These are phyloP conservation scores for Austroboletus festivus DNA, from an alignment of 768 basidiomycete genomes.

Conservation along the genomic window DNA sequence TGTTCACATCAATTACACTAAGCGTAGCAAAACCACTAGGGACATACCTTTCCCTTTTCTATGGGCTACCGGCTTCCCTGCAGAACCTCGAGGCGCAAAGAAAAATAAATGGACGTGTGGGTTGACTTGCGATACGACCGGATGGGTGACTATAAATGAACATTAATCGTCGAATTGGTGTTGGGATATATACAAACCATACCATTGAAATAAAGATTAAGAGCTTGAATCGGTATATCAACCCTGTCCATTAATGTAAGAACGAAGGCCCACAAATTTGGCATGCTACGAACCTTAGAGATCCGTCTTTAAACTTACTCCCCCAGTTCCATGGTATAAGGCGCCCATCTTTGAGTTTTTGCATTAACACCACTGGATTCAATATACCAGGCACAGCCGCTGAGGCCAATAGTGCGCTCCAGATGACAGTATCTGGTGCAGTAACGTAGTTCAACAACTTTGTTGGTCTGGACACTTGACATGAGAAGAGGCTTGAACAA, in stretches of 20 bases:
- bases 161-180: conserved; percentile 2
- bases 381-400: conserved; percentile 95
- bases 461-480: conserved; percentile 61
- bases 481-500: conserved; percentile 6
- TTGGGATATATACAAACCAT: not conserved
- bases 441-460: conserved; percentile 95
- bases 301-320: conserved; percentile 90
- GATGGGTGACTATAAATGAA: conserved; percentile 67
- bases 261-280: not conserved
- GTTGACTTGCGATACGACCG: conserved; percentile 93
- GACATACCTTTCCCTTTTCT: conserved; percentile 79
- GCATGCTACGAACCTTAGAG: conserved; percentile 55
- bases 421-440: conserved; percentile 88
- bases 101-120: conserved; percentile 91
- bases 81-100: conserved; percentile 85
- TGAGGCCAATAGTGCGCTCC: conserved; percentile 79
- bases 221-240: conserved; percentile 88
- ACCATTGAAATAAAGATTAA: conserved; percentile 91
- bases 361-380: conserved; percentile 94
- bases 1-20: not conserved
- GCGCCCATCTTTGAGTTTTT: conserved; percentile 76
- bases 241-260: conserved; percentile 48
- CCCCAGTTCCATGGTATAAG: conserved; percentile 95
- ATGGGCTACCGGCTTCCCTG: conserved; percentile 92
- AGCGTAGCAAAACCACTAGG: not conserved